These are phyloP conservation scores for Candida nemodendra DNA, from an alignment of 805 yeast genomes.

Conservation along the genomic window DNA sequence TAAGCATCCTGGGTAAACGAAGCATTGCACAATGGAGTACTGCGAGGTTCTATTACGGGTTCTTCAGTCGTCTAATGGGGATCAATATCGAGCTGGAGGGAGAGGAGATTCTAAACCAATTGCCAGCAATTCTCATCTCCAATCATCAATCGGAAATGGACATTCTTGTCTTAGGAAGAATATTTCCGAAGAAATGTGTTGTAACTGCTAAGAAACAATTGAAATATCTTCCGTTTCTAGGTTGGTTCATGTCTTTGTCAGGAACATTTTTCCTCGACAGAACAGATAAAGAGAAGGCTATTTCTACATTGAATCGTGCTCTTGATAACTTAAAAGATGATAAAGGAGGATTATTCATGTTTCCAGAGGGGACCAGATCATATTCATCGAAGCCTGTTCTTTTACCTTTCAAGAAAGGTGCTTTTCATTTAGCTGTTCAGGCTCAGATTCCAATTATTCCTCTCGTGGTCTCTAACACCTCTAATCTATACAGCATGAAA, in stretches of 20 bases:
- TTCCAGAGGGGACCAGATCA: constrained; percentile 98
- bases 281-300: constrained; percentile 69
- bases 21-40: constrained; percentile 86
- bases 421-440: constrained; percentile 94
- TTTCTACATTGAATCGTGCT: constrained; percentile 71
- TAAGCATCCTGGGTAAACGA: constrained; percentile 69
- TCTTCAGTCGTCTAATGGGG: constrained; percentile 63
- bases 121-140: constrained; percentile 79
- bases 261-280: constrained; percentile 93
- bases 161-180: constrained; percentile 71
- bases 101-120: constrained; percentile 52
- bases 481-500: constrained; percentile 63
- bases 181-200: constrained; percentile 85
- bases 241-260: constrained; percentile 93
- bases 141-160: constrained; percentile 94
- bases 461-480: constrained; percentile 81
- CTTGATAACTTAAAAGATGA: constrained; percentile 56
- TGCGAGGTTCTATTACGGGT: constrained; percentile 73
- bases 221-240: constrained; percentile 83
- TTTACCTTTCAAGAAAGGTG: constrained; percentile 94
- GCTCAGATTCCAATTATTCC: constrained; percentile 90
- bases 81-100: constrained; percentile 67
- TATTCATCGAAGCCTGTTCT: constrained; percentile 64
- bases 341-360: constrained; percentile 79
- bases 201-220: constrained; percentile 90